These are phyloP conservation scores for Mycena epipterygia DNA, from an alignment of 768 basidiomycete genomes.

Conservation along the genomic window DNA sequence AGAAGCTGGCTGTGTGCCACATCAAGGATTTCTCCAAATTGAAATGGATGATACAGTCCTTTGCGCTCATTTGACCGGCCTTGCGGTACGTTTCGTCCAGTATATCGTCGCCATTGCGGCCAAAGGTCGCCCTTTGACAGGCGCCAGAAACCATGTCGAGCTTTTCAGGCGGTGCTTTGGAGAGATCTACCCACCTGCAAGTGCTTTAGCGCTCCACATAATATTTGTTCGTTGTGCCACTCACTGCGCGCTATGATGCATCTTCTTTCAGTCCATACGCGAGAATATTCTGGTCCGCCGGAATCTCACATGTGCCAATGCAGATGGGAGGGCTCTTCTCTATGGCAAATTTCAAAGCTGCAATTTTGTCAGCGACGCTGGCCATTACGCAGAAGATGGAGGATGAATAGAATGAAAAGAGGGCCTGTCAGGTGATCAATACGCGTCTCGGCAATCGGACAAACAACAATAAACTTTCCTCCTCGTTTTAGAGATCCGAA, in stretches of 20 bases:
- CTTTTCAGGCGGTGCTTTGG: conserved; percentile 4
- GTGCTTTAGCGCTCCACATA: too few species aligned
- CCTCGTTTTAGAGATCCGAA: too few species aligned
- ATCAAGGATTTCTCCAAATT: conserved; percentile 40
- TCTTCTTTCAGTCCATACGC: conserved; percentile 18
- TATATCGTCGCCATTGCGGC: conserved; percentile 45
- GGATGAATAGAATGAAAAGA: too few species aligned
- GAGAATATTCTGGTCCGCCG: not conserved
- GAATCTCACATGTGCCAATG: conserved; percentile 2
- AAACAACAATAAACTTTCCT: too few species aligned
- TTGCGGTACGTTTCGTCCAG: conserved; percentile 53
- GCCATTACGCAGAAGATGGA: not conserved
- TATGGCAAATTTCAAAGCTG: not conserved
- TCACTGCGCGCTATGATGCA: conserved; percentile 13
- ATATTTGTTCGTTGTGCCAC: not conserved
- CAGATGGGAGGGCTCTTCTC: not conserved
- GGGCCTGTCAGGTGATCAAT: too few species aligned
- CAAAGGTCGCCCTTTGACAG: conserved; percentile 51
- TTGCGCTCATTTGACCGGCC: conserved; percentile 48
- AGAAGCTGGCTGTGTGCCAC: conserved; percentile 34
- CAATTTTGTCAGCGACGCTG: not conserved
- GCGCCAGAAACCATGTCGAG: conserved; percentile 42
- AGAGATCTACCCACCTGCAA: conserved; percentile 22
- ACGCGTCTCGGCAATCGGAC: too few species aligned
- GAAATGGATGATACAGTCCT: conserved; percentile 44